Evolutionary conservation across 2,329 filamentous ascomycete species (phyloP).

Genomic region (Ilyonectria sp.): DNA sequence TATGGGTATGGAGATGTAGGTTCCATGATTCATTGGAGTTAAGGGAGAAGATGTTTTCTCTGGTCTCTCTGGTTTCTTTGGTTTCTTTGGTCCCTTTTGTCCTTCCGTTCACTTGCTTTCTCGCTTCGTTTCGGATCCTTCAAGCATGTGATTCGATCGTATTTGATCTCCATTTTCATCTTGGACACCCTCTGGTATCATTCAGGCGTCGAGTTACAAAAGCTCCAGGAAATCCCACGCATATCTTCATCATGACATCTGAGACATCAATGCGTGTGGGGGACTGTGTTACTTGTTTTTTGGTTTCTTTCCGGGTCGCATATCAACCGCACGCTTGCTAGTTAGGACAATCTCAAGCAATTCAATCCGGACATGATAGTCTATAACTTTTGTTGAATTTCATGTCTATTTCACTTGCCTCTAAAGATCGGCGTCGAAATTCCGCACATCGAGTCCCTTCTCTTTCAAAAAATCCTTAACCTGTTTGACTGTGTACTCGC

Average conservation of each 20-base stretch:
- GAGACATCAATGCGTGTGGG: constrained; percentile 37
- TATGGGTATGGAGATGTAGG: constrained; percentile 88
- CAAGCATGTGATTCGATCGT: constrained; percentile 26
- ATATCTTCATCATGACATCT: constrained; percentile 32
- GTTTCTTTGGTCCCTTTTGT: constrained; percentile 23
- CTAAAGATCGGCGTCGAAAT: constrained; percentile 74
- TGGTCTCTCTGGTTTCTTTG: constrained; percentile 35
- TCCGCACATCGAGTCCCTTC: constrained; percentile 83
- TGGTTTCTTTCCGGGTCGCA: constrained; percentile 12
- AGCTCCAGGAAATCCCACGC: constrained; percentile 33
- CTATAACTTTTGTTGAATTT: constrained; percentile 14
- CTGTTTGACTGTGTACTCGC: constrained; percentile 93
- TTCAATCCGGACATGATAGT: constrained; percentile 7
- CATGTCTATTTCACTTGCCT: constrained; percentile 8
- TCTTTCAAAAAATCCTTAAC: constrained; percentile 87
- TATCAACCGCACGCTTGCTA: constrained; percentile 28
- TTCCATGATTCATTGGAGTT: constrained; percentile 61
- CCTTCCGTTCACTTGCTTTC: constrained; percentile 34
- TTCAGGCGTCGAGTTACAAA: constrained; percentile 42
- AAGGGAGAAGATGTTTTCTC: constrained; percentile 39
- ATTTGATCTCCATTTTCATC: constrained; percentile 20
- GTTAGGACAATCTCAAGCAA: constrained; percentile 35
- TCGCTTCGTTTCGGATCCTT: constrained; percentile 33
- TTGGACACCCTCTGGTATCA: constrained; percentile 33
- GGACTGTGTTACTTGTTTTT: constrained; percentile 15